Conservation (phyloP, 2,329 filamentous ascomycete species). For the Claviceps cyperi region DNA sequence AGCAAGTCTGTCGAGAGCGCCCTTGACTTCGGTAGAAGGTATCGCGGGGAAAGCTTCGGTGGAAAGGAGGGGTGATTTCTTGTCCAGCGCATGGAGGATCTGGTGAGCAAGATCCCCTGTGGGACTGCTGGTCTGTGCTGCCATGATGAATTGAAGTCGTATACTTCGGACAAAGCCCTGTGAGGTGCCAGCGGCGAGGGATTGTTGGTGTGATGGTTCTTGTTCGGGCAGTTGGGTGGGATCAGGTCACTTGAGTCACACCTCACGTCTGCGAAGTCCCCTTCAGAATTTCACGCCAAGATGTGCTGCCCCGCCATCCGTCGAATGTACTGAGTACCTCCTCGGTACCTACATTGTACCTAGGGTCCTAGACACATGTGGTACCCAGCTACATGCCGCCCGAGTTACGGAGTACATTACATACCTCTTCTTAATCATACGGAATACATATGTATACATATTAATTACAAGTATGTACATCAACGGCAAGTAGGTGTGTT, state of each 20-base stretch:
- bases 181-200: background rate
- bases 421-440: too few relatives aligned
- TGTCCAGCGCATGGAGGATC: slow-evolving; percentile 51
- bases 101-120: slow-evolving; percentile 45
- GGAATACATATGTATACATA: too few relatives aligned
- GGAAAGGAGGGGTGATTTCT: slow-evolving; percentile 51
- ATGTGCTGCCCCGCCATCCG: slow-evolving; percentile 5
- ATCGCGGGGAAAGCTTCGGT: slow-evolving; percentile 53
- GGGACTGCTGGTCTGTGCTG: slow-evolving; percentile 21
- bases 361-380: too few relatives aligned
- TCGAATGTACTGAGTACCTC: too few relatives aligned
- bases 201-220: background rate
- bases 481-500: too few relatives aligned
- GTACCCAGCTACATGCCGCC: too few relatives aligned
- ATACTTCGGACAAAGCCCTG: background rate
- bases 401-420: too few relatives aligned
- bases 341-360: too few relatives aligned
- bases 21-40: slow-evolving; percentile 61
- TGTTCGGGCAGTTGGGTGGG: background rate
- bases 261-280: background rate
- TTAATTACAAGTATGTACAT: too few relatives aligned
- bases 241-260: slow-evolving; percentile 1
- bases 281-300: slow-evolving; percentile 5
- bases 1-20: slow-evolving; percentile 70
- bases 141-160: slow-evolving; percentile 20